These are phyloP conservation scores for Xanthoconium separans DNA, from an alignment of 1,284 basidiomycete species.

Conservation along the genomic window DNA sequence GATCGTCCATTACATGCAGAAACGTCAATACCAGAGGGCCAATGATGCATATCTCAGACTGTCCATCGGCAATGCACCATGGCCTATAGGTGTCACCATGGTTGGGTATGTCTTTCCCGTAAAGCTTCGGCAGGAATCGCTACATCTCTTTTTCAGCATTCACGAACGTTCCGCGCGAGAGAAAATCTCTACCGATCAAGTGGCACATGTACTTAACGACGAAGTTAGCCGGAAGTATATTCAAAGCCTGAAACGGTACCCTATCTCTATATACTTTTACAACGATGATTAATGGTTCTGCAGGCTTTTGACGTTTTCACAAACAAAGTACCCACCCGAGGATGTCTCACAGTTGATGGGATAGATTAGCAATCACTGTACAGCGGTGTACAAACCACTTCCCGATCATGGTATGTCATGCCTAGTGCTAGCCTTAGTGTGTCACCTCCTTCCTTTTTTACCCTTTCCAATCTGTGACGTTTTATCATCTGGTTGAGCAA, in stretches of 20 bases:
- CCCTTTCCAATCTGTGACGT: slow-evolving; percentile 35
- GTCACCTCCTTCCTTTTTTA: slow-evolving; percentile 41
- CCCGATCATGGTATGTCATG: slow-evolving; percentile 8
- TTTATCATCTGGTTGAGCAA: slow-evolving; percentile 40
- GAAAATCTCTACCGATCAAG: slow-evolving; percentile 95
- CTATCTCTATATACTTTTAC: slow-evolving; percentile 12
- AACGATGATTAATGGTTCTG: slow-evolving; percentile 5
- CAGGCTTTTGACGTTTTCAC: slow-evolving; percentile 90
- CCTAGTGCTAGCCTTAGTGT: slow-evolving; percentile 4
- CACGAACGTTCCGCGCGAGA: slow-evolving; percentile 97
- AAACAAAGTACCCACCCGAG: slow-evolving; percentile 90
- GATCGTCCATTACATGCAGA: slow-evolving; percentile 96
- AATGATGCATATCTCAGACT: slow-evolving; percentile 97
- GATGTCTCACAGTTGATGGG: slow-evolving; percentile 93
- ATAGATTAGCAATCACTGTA: slow-evolving; percentile 35
- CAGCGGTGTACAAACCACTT: not conserved
- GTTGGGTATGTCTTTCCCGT: slow-evolving; percentile 69
- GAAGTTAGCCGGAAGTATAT: slow-evolving; percentile 99
- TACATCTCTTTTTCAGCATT: slow-evolving; percentile 58
- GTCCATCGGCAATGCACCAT: slow-evolving; percentile 97
- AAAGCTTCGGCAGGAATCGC: not conserved
- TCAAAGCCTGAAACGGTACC: slow-evolving; percentile 91
- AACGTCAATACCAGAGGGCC: slow-evolving; percentile 89
- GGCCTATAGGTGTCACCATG: slow-evolving; percentile 99
- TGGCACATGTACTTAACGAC: slow-evolving; percentile 97